These are phyloP conservation scores for Plenodomus biglobosus DNA, from an alignment of 2,329 filamentous ascomycete species.

Conservation along the genomic window DNA sequence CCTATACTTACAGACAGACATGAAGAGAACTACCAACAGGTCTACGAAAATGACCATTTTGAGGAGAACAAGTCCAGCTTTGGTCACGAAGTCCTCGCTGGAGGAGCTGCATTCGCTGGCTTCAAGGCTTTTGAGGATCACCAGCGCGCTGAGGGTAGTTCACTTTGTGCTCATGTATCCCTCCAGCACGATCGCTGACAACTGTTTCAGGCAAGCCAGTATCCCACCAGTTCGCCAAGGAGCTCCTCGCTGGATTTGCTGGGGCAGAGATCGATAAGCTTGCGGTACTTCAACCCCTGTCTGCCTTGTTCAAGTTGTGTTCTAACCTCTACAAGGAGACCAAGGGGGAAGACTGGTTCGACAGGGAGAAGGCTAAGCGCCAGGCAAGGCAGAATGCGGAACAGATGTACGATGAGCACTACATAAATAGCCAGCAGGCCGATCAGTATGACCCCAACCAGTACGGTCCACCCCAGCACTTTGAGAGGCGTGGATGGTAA, in stretches of 20 bases:
- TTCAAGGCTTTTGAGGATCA: slow-evolving; percentile 79
- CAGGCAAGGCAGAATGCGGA: slow-evolving; percentile 49
- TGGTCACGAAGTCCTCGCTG: slow-evolving; percentile 73
- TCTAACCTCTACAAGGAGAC: slow-evolving; percentile 68
- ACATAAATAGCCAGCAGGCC: slow-evolving; percentile 43
- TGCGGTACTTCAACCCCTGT: background rate
- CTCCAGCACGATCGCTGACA: background rate
- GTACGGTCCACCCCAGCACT: slow-evolving; percentile 38
- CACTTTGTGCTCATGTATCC: background rate
- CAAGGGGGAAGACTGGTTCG: slow-evolving; percentile 54
- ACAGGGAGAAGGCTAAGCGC: slow-evolving; percentile 52
- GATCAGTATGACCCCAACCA: slow-evolving; percentile 52
- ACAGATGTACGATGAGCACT: slow-evolving; percentile 54
- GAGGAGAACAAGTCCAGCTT: slow-evolving; percentile 62
- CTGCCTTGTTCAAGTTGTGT: background rate
- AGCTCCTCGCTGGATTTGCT: slow-evolving; percentile 70
- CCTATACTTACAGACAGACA: slow-evolving; percentile 49
- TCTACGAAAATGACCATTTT: slow-evolving; percentile 53
- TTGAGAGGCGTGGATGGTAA: slow-evolving; percentile 36
- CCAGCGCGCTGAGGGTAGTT: slow-evolving; percentile 67
- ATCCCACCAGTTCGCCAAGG: slow-evolving; percentile 75
- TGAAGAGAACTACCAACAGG: slow-evolving; percentile 57
- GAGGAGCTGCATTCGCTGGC: slow-evolving; percentile 74
- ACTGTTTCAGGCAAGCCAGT: slow-evolving; percentile 63
- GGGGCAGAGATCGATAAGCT: slow-evolving; percentile 63